Evolutionary conservation across 371 early-diverging fungal genomes (phyloP).

Genomic region (Mucor saturninus): DNA sequence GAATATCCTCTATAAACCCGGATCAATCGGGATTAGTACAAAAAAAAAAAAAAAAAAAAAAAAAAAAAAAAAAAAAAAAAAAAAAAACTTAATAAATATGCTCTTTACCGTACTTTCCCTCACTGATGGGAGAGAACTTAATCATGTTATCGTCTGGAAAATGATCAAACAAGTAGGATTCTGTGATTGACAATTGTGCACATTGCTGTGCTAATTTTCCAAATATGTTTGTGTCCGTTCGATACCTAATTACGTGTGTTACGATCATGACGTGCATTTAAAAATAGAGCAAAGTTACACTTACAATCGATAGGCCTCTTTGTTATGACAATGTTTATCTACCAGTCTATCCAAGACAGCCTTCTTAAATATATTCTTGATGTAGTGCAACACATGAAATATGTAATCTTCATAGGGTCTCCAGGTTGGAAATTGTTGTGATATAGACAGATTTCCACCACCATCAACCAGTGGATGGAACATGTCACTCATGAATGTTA

Average conservation of each 20-base stretch:
- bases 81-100: neutral
- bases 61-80: neutral
- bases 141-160: constrained; percentile 66
- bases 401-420: constrained; percentile 83
- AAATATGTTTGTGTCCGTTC: constrained; percentile 69
- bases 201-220: constrained; percentile 80
- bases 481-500: constrained; percentile 89
- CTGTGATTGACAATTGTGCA: constrained; percentile 76
- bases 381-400: constrained; percentile 82
- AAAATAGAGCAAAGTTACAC: constrained; percentile 11
- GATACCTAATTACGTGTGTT: constrained; percentile 47
- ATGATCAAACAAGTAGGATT: constrained; percentile 72
- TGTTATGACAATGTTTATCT: constrained; percentile 74
- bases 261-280: no score
- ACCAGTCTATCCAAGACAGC: constrained; percentile 71
- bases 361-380: constrained; percentile 84
- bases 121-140: constrained; percentile 58
- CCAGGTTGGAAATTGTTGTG: constrained; percentile 85
- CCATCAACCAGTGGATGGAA: constrained; percentile 94
- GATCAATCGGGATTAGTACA: no score
- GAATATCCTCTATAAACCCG: constrained; percentile 2
- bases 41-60: neutral
- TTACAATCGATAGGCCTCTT: constrained; percentile 76
- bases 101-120: constrained; percentile 56
- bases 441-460: constrained; percentile 68